Percentiles rank a stretch among this genome's conserved stretches.
Evolutionary conservation across 2,329 filamentous ascomycete species (phyloP).

Genomic region (Dactylellina parvicollis): DNA sequence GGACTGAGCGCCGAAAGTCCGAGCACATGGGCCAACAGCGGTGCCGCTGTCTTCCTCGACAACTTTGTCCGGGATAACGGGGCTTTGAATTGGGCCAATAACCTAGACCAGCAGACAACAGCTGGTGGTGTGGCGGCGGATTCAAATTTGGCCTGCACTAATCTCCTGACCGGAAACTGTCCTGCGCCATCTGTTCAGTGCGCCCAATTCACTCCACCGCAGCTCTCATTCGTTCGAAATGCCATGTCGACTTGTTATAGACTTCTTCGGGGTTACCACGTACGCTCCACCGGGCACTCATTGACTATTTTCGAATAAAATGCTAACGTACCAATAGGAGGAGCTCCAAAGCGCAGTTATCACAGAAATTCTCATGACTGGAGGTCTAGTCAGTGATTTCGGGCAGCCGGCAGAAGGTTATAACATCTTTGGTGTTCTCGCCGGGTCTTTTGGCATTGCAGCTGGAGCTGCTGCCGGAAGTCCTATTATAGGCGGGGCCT

Average conservation of each 20-base stretch:
- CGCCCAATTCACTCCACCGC: conserved; percentile 22
- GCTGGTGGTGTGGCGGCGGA: conserved; percentile 8
- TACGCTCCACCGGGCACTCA: not conserved
- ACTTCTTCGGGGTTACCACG: conserved; percentile 17
- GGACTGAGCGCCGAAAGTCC: conserved; percentile 6
- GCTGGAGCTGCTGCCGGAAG: conserved; percentile 10
- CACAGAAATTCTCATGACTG: conserved; percentile 21
- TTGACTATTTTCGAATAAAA: not conserved
- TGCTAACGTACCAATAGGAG: not conserved
- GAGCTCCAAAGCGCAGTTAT: conserved; percentile 35
- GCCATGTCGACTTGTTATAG: conserved; percentile 19
- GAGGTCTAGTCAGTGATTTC: conserved; percentile 16
- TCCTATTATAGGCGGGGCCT: conserved; percentile 11
- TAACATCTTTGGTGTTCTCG: conserved; percentile 29
- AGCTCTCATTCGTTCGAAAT: conserved; percentile 25
- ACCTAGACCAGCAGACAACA: conserved; percentile 27
- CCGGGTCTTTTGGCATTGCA: conserved; percentile 21
- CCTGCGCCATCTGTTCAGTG: conserved; percentile 26
- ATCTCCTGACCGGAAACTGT: conserved; percentile 33
- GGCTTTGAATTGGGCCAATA: conserved; percentile 13
- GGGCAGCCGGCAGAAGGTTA: conserved; percentile 12
- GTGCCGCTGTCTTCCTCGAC: conserved; percentile 30
- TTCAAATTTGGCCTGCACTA: conserved; percentile 34
- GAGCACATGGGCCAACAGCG: conserved; percentile 30
- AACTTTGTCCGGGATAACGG: conserved; percentile 20